Evolutionary conservation across 1,284 basidiomycete species (phyloP).

Genomic region (Cryptococcus sp.): DNA sequence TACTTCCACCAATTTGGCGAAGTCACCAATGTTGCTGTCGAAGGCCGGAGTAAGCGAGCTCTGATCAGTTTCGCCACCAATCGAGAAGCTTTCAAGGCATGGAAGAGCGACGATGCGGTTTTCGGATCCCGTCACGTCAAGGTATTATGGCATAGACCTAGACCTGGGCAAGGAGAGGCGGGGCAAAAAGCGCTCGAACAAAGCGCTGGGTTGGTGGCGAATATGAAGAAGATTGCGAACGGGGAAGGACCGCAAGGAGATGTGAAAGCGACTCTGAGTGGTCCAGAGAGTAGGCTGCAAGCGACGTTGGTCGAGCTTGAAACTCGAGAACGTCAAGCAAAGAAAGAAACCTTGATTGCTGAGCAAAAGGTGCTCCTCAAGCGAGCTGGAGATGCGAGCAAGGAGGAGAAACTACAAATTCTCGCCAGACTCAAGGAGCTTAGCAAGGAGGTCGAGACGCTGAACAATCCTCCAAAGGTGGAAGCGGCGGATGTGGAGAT

Average conservation of each 20-base stretch:
- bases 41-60: conserved; percentile 70
- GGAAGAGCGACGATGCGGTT: conserved; percentile 89
- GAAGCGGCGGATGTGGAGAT: conserved; percentile 42
- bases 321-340: conserved; percentile 64
- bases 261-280: conserved; percentile 32
- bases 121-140: conserved; percentile 95
- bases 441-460: conserved; percentile 71
- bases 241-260: conserved; percentile 34
- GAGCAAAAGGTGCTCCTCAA: conserved; percentile 88
- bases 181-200: conserved; percentile 75
- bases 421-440: conserved; percentile 76
- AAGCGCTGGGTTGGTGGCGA: conserved; percentile 69
- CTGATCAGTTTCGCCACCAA: conserved; percentile 86
- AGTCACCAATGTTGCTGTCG: conserved; percentile 90
- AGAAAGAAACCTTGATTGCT: conserved; percentile 78
- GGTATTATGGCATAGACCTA: conserved; percentile 86
- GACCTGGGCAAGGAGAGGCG: conserved; percentile 78
- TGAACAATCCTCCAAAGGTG: conserved; percentile 44
- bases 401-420: conserved; percentile 74
- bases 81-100: conserved; percentile 80
- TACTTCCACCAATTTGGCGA: conserved; percentile 93
- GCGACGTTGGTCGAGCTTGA: conserved; percentile 50
- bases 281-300: conserved; percentile 37
- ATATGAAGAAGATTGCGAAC: conserved; percentile 54
- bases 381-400: conserved; percentile 60